Conservation (phyloP, 495 filamentous ascomycete genomes). For the Lasiosphaeris hirsuta region DNA sequence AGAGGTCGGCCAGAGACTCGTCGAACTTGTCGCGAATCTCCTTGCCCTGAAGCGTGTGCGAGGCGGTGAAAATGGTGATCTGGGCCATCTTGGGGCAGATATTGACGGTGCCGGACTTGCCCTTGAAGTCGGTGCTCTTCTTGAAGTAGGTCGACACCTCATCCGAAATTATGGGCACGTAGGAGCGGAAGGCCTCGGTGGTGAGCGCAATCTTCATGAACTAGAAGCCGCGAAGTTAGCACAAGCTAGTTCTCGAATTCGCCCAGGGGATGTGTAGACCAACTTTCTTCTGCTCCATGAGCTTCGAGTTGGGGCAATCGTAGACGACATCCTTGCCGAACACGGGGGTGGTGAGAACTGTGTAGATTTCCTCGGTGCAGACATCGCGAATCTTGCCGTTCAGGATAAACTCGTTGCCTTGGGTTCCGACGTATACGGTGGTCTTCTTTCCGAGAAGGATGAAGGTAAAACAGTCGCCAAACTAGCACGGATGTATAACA, state of each 20-base stretch:
- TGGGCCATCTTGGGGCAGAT: slow-evolving; percentile 71
- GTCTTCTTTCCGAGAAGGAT: slow-evolving; percentile 73
- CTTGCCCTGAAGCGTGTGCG: slow-evolving; percentile 73
- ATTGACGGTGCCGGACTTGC: slow-evolving; percentile 59
- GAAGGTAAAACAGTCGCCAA: slow-evolving; percentile 64
- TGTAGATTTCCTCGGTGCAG: slow-evolving; percentile 79
- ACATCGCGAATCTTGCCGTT: slow-evolving; percentile 82
- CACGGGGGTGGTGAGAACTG: slow-evolving; percentile 76
- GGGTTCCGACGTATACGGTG: slow-evolving; percentile 70
- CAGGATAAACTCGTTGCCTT: slow-evolving; percentile 83
- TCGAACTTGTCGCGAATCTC: slow-evolving; percentile 75
- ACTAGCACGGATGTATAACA: slow-evolving; percentile 16
- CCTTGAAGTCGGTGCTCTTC: slow-evolving; percentile 62
- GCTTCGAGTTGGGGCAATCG: slow-evolving; percentile 80
- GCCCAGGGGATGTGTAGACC: not conserved
- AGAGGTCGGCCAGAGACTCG: slow-evolving; percentile 67
- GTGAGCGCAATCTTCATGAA: slow-evolving; percentile 87
- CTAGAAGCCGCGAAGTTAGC: slow-evolving; percentile 35
- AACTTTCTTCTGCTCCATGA: slow-evolving; percentile 45
- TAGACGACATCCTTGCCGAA: slow-evolving; percentile 86
- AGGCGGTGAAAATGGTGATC: slow-evolving; percentile 82
- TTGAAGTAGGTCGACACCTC: slow-evolving; percentile 72
- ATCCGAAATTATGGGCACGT: slow-evolving; percentile 73
- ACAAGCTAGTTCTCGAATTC: not conserved
- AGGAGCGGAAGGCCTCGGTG: slow-evolving; percentile 67